A percentile compares a stretch with the other conserved stretches of the same genome.
Conservation (phyloP, 176 grass and related monocot species). For the Aegilops umbellulata region DNA sequence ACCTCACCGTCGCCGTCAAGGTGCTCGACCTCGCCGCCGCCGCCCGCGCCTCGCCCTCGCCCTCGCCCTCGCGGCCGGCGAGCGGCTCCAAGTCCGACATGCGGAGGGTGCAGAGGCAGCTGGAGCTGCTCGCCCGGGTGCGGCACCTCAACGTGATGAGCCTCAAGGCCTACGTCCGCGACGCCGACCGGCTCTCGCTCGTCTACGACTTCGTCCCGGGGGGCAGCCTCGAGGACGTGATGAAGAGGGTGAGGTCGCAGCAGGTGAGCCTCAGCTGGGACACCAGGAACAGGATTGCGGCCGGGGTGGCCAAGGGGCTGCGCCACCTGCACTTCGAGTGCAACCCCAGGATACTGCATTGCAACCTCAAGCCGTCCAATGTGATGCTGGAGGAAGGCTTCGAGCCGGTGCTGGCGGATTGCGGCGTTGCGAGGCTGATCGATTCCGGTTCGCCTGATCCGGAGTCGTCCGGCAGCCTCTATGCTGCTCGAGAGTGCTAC, state of each 20-base stretch:
- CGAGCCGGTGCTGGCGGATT: slow-evolving; percentile 67
- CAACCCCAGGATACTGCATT: slow-evolving; percentile 67
- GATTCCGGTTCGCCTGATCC: slow-evolving; percentile 38
- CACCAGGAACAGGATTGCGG: slow-evolving; percentile 68
- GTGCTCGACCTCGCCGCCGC: slow-evolving; percentile 24
- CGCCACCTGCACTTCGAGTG: slow-evolving; percentile 89
- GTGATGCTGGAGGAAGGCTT: slow-evolving; percentile 86
- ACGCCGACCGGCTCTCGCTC: slow-evolving; percentile 62
- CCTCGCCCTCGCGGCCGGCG: slow-evolving; percentile 31
- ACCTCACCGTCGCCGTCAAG: slow-evolving; percentile 78
- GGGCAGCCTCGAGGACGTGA: slow-evolving; percentile 89
- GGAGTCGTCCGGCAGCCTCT: slow-evolving; percentile 42
- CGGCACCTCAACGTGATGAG: slow-evolving; percentile 78
- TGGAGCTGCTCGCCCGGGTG: slow-evolving; percentile 65
- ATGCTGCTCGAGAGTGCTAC: slow-evolving; percentile 77
- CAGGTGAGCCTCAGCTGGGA: slow-evolving; percentile 76
- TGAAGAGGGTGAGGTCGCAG: slow-evolving; percentile 78
- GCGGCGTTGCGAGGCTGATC: slow-evolving; percentile 58
- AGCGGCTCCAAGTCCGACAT: slow-evolving; percentile 68
- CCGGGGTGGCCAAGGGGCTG: slow-evolving; percentile 75
- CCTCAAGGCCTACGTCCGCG: slow-evolving; percentile 77
- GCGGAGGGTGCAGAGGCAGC: slow-evolving; percentile 79
- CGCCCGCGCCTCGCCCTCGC: slow-evolving; percentile 21
- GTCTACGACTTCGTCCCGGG: slow-evolving; percentile 67
- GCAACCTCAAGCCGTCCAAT: slow-evolving; percentile 73